Base-by-base conservation (phyloP, 495 filamentous ascomycete genomes). In the Penicillium chermesinum region DNA sequence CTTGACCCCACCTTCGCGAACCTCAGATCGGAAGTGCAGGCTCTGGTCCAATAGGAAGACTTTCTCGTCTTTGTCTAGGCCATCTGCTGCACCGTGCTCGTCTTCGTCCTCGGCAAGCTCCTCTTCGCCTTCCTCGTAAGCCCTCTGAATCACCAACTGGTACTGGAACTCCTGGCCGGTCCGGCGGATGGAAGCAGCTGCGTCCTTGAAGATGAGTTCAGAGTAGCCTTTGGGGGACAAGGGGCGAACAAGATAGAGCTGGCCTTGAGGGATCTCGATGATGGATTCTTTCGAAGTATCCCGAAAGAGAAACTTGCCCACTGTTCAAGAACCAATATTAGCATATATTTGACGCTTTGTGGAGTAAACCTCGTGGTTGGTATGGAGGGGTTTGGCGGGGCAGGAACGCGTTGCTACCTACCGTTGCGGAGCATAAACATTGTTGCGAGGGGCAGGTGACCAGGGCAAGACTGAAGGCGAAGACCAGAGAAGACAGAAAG, bases 141-240 rank as follows among this genome's bases (percentile, higher is more conserved):
- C 94, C 46, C 93, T 78, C 62, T 96, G 94, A 16, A 98, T 79
- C 41, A 97, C 91, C 30, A 98, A 85, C 63, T 97, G 93, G 62
- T 97, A 98, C 58, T 98, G 91, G 58, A 85, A 97, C 20, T 95
- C 88, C 64, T 94, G 89, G 2, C 86, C 89, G 7, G 94, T 96
- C 17, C 88, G 83, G 50, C 93, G 85, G 57, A 98, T 96, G 30
- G 85, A 84, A 17, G 91, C 89, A 22, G 85, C 88, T 25, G 89
- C 84, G 83, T 98, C 93, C 61, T 95, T 96, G 80, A 96, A 98
- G 67, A 98, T 95, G 57, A 96, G 87, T 66, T 98, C 94, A 0
- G 89, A 96, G 58, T 95, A 95, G 49, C 93, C 93, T 67, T 98
- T 98, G 22, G 90, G 88, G 1, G 93, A 98, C 21, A 88, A 77